Evolutionary conservation across 1,284 basidiomycete species (phyloP), one percentile per base, ranked within the genome.

Genomic region (Cutaneotrichosporon sp.): DNA sequence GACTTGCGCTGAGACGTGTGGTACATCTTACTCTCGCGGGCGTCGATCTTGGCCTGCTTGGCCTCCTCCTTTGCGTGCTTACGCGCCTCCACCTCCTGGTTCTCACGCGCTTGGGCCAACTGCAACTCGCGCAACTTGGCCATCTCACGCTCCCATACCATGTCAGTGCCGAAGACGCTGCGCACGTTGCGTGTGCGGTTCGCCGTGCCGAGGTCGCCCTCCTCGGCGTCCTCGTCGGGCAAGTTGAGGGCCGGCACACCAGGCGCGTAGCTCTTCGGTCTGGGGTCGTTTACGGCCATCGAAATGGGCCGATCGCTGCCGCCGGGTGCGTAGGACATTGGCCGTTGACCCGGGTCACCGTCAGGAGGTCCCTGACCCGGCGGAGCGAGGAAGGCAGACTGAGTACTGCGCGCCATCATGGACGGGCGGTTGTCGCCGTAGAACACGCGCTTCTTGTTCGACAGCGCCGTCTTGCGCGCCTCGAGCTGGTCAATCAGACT

Each of bases 401-500:
- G 21, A 4, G 52, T 52, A 13, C 49, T 47, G 10, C 78, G 71
- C 11, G 75, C 69, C 78, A 81, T 80, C 80, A 81, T 81, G 0
- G 73, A 72, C 2, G 80, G 80, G 31, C 80, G 64, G 38, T 73
- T 69, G 60, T 81, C 80, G n/a, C 80, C 80, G 5, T 71, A 70
- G 65, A 81, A 81, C 9, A 73, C 69, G 38, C 78, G 69, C 65
- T 76, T 70, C 65, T 75, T 78, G 53, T 69, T 70, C 62, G 71
- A 73, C 67, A 76, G 64, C 26, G 70, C 74, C 14, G 62, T 52
- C 63, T 81, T 80, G 30, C 78, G 69, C 46, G 74, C 72, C 65
- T 81, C 78, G 14, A 81, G 69, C 63, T 79, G 75, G 66, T 81
- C 80, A 66, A 81, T 80, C 63, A 81, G 64, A 64, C 77, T 79